Evolutionary conservation across 371 early-diverging fungal species (phyloP).

Genomic region (Circinella minor): DNA sequence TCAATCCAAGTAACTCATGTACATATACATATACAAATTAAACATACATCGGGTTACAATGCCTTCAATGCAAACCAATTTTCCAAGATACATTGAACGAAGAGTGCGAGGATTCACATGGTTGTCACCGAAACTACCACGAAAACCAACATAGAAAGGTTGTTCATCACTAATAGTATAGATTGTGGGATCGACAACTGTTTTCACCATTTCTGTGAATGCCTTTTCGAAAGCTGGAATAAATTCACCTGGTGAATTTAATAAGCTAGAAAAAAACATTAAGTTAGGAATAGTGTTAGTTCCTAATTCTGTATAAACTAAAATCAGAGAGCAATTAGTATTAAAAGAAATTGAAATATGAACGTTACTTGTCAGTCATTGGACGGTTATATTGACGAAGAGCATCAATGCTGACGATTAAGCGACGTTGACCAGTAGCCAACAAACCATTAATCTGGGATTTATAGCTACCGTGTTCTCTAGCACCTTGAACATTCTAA

Average conservation of each 20-base stretch:
- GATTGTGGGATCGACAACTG: constrained; percentile 34
- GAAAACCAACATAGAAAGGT: constrained; percentile 84
- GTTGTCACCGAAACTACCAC: constrained; percentile 94
- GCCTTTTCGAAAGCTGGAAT: constrained; percentile 88
- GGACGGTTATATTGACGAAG: constrained; percentile 78
- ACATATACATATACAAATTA: neutral
- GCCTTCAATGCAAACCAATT: constrained; percentile 96
- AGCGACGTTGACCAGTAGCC: constrained; percentile 63
- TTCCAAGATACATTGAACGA: constrained; percentile 82
- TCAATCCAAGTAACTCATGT: too few species aligned
- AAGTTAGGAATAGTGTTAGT: neutral
- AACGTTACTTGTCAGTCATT: constrained; percentile 66
- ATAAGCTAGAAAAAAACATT: constrained; percentile 49
- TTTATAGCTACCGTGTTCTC: constrained; percentile 62
- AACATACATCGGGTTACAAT: constrained; percentile 95
- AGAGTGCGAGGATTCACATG: constrained; percentile 93
- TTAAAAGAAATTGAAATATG: neutral
- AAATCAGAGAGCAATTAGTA: neutral
- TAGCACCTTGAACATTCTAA: constrained; percentile 34
- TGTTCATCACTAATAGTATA: constrained; percentile 40
- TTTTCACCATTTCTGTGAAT: constrained; percentile 63
- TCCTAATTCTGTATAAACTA: neutral
- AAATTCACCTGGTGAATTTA: constrained; percentile 81
- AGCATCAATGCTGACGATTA: constrained; percentile 90
- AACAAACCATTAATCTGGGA: constrained; percentile 73